A percentile compares a stretch with the other conserved stretches of the same genome.
These are phyloP conservation scores for Hymenoscyphus repandus DNA, from an alignment of 2,329 filamentous ascomycete genomes.

Conservation along the genomic window DNA sequence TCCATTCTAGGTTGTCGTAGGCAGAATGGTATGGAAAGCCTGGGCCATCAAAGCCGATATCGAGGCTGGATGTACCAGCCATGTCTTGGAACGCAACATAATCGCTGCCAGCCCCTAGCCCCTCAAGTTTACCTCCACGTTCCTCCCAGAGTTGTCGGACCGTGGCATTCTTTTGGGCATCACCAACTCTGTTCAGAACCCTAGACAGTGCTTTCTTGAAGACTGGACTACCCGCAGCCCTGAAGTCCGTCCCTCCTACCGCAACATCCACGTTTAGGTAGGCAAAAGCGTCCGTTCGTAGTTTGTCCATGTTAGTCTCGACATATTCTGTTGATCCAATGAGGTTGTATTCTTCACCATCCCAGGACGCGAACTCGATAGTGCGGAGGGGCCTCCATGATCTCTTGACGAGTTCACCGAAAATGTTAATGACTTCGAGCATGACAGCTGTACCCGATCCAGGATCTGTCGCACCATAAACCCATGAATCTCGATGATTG, in stretches of 20 bases:
- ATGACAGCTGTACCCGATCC: constrained; percentile 87
- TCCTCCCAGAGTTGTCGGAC: constrained; percentile 73
- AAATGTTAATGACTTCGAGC: constrained; percentile 80
- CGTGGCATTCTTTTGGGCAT: constrained; percentile 67
- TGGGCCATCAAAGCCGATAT: constrained; percentile 69
- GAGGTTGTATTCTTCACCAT: constrained; percentile 86
- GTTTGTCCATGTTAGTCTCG: constrained; percentile 69
- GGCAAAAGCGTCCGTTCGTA: constrained; percentile 71
- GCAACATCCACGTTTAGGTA: constrained; percentile 91
- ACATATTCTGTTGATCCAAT: constrained; percentile 95
- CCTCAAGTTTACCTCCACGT: constrained; percentile 54
- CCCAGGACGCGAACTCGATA: constrained; percentile 96
- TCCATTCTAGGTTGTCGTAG: constrained; percentile 87
- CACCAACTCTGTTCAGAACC: constrained; percentile 67
- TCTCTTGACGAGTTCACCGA: constrained; percentile 68
- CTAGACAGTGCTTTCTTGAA: constrained; percentile 68
- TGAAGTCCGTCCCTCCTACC: constrained; percentile 69
- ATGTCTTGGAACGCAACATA: constrained; percentile 89
- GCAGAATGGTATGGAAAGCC: constrained; percentile 72
- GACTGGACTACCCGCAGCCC: constrained; percentile 74
- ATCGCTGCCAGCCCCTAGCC: constrained; percentile 71
- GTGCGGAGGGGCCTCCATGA: constrained; percentile 92
- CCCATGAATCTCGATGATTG: constrained; percentile 91
- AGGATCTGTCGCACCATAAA: constrained; percentile 79
- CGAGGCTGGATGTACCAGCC: constrained; percentile 80